Evolutionary conservation across 2,329 filamentous ascomycete species (phyloP), one percentile per base, ranked within the genome.

Genomic region (Neopestalotiopsis sp.): DNA sequence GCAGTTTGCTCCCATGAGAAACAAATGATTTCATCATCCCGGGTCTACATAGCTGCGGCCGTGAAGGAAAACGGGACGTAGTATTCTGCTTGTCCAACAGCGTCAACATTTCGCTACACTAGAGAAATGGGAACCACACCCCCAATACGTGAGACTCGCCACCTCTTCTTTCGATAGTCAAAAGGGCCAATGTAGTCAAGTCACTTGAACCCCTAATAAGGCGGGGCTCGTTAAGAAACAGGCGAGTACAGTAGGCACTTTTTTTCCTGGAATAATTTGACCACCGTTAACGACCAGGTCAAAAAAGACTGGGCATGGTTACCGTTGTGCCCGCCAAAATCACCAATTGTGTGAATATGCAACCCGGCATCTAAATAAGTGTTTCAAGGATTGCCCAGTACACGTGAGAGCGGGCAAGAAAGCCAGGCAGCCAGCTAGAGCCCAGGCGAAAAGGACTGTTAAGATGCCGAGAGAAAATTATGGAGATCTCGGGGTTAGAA

Each of bases 381-480:
- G 32, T 62, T 62, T 40, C 30, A 62, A 40, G 59, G 59, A 62
- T 62, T 56, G 57, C 45, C 45, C 45, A 53, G 45, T 53, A 53
- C 45, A 53, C 45, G 45, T 53, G 45, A 53, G 45, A 53, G 45
- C 45, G 24, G 57, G 57, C 57, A 30, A 28, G 57, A 10, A 28
- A 56, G 13, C 14, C 20, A 56, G 34, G 34, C 34, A 38, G 34
- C 6, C 34, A 38, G 34, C 34, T 7, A 38, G 10, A 38, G 34
- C 24, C 3, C 24, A 28, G 24, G 24, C 24, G 24, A 28, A 38
- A 53, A 53, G 45, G 14, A 53, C 45, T 53, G n/a, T 9, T 24
- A 63, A 38, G 30, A 63, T 63, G 61, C 61, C 30, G 45, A 53
- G 45, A 53, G n/a, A 53, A 49, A 28, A 28, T 28, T 53, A 53